Evolutionary conservation across 768 basidiomycete genomes (phyloP), one percentile per base, ranked within the genome.

Genomic region (Mycena metata): DNA sequence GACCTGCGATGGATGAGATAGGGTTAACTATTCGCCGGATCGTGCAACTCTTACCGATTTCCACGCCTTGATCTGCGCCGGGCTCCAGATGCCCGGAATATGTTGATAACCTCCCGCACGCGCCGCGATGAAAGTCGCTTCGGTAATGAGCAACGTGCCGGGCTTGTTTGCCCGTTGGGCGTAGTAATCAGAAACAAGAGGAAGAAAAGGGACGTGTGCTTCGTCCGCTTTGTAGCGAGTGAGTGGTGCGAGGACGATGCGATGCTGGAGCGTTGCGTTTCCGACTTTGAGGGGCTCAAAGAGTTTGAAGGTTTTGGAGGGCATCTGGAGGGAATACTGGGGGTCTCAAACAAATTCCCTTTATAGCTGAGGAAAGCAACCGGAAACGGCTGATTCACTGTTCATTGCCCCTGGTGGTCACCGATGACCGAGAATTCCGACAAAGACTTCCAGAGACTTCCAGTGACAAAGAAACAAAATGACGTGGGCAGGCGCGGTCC

Each of bases 61-160:
- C 86, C 85, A 88, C 1, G 69, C 80, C 0, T 64, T 74, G 41
- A 85, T 77, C 69, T 88, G 87, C 19, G 23, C 54, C 6, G 33
- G 33, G 9, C 54, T 55, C 54, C 54, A 55, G 17, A 55, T 58
- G 5, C 56, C 56, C 9, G 56, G 56, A 13, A 45, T 71, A 85
- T 79, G 0, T 84, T 85, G 0, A 85, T 85, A 1, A 77, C 76
- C 64, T 70, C 76, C 54, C 55, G 76, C 75, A 21, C 65, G 52
- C n/a, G 21, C 74, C 45, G 74, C 74, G 63, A 83, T 76, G 66
- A 77, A 73, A 21, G 83, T 85, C 1, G 80, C 86, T 71, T 85
- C 84, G 2, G 82, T 74, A 60, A 86, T 77, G 16, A 80, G 71
- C 30, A 84, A 75, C 8, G 80, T 79, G 6, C 83, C 83, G 13